phyloP scores from a whole-genome alignment of 345 rosid species.

The Aegle marmelos region DNA sequence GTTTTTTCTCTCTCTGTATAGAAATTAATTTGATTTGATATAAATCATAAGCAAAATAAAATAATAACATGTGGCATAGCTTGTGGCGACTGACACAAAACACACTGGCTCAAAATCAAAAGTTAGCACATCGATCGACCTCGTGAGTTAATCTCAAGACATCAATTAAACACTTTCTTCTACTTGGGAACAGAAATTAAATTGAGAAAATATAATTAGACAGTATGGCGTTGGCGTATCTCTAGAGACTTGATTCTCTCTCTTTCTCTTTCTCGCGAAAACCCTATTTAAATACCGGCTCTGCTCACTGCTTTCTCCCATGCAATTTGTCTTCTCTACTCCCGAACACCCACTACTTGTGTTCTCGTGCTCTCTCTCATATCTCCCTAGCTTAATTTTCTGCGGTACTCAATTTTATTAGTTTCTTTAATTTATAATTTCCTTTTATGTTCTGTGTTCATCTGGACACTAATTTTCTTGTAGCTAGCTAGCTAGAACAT shows the following conservation, averaged over 20 bases:
- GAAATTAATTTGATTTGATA: background rate
- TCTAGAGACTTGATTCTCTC: slow-evolving; percentile 24
- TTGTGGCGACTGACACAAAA: slow-evolving; percentile 38
- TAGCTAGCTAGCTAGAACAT: background rate
- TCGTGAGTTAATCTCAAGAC: background rate
- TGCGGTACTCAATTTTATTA: too few relatives aligned
- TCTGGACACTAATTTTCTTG: background rate
- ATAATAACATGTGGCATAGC: slow-evolving; percentile 23
- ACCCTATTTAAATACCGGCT: slow-evolving; percentile 46
- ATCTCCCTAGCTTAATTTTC: slow-evolving; percentile 15
- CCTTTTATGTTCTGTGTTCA: background rate
- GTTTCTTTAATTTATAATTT: background rate
- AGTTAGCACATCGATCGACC: background rate
- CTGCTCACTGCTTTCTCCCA: slow-evolving; percentile 38
- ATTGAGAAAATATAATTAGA: slow-evolving; percentile 23
- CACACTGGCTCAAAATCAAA: slow-evolving; percentile 26
- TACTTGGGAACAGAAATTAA: slow-evolving; percentile 17
- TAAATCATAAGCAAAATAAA: background rate
- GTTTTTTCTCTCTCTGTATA: background rate
- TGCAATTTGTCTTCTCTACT: slow-evolving; percentile 39
- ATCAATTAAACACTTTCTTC: background rate
- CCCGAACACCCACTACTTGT: slow-evolving; percentile 25
- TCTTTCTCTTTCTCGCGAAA: slow-evolving; percentile 21
- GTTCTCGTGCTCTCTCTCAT: slow-evolving; percentile 16
- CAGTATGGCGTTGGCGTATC: slow-evolving; percentile 26